Percentiles rank a stretch among this genome's conserved stretches.
Conservation (phyloP, 2,329 filamentous ascomycete species). For the Plectosphaerella plurivora region DNA sequence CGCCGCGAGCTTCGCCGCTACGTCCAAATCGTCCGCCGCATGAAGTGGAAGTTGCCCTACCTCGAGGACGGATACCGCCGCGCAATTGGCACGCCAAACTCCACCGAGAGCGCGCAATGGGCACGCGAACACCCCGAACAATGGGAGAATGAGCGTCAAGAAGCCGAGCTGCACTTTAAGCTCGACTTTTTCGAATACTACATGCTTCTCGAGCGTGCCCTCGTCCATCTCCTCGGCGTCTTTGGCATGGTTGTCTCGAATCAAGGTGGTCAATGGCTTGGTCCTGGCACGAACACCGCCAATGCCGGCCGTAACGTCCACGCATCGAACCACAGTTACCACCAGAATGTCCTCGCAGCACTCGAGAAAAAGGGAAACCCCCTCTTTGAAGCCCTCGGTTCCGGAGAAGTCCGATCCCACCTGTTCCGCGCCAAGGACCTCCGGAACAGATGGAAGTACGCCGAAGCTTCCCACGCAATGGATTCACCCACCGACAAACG, state of each 20-base stretch:
- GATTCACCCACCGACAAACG: conserved; percentile 18
- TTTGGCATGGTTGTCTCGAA: conserved; percentile 52
- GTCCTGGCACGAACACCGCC: not conserved
- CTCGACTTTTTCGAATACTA: conserved; percentile 77
- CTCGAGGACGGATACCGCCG: conserved; percentile 52
- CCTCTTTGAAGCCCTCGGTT: conserved; percentile 50
- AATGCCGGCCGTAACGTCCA: conserved; percentile 3
- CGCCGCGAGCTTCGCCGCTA: conserved; percentile 50
- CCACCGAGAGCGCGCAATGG: conserved; percentile 11
- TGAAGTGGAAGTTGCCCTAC: conserved; percentile 61
- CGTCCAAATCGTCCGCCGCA: conserved; percentile 54
- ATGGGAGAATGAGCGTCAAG: conserved; percentile 13
- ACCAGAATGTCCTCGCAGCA: conserved; percentile 64
- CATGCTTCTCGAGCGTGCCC: conserved; percentile 64
- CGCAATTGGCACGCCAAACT: conserved; percentile 31
- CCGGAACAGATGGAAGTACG: conserved; percentile 69
- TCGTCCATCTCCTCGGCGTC: conserved; percentile 62
- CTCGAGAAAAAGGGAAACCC: conserved; percentile 55
- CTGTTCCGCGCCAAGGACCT: conserved; percentile 65
- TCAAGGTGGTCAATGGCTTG: no score
- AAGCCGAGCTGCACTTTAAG: conserved; percentile 68
- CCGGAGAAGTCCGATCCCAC: conserved; percentile 49
- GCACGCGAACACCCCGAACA: conserved; percentile 4
- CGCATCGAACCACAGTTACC: conserved; percentile 51
- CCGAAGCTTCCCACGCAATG: conserved; percentile 35